Evolutionary conservation across 805 yeast species (phyloP), one percentile per base, ranked within the genome.

Genomic region (Nakazawaea ernobii): DNA sequence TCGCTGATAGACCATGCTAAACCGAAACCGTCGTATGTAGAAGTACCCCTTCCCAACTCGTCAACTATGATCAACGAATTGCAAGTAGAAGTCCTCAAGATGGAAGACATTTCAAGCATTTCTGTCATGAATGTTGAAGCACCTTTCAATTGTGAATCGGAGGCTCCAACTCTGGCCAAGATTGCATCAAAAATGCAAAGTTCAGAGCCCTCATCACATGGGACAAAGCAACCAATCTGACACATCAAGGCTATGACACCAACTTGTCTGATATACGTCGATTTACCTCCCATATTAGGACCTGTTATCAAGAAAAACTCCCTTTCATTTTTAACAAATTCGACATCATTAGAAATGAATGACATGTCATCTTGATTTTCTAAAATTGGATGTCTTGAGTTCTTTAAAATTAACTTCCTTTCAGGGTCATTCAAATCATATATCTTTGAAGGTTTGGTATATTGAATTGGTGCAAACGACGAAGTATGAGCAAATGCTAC

Each of bases 251-350:
- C 83, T 47, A 90, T 84, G 1, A 86, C 94, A 10, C 97, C 97
- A 42, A 87, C 73, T 58, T 91, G 96, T 53, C 97, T 75, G 43
- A 91, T 89, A 62, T 86, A 91, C 0, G 97, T 91, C 0, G 96
- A 89, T 63, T 91, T 91, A 60, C 97, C 97, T 52, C 97, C 97
- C 97, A 91, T 91, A 61, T 91, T 91, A 33, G 97, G 97, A 32
- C 97, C 97, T 0, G 97, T 91, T 26, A 94, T 88, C 17, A 94
- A 85, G 7, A 80, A 71, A 57, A 94, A 92, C 49, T 87, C 90
- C 11, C 79, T 70, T 4, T 65, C 61, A 13, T 71, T 76, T 42
- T 79, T 78, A 11, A 72, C 68, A 48, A 94, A 69, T 9, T 69
- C 64, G n/a, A 90, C 86, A 61, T 94, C 97, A 63, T 94, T 94